Evolutionary conservation across 176 grass and related monocot genomes (phyloP).

Genomic region (Alloteropsis semialata): DNA sequence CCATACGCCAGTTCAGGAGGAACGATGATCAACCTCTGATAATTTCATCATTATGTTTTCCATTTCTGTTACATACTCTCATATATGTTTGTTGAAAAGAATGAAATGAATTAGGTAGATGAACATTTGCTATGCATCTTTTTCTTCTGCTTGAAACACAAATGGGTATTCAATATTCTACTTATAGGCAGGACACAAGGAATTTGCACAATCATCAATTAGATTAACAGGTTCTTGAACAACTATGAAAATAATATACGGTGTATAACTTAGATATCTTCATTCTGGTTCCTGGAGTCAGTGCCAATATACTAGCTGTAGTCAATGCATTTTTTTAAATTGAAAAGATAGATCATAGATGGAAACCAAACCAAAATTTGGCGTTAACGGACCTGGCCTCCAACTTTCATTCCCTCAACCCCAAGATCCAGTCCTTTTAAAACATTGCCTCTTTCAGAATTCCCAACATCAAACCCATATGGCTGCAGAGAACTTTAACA

Average conservation of each 20-base stretch:
- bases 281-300: neutral
- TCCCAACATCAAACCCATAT: constrained; percentile 92
- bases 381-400: constrained; percentile 68
- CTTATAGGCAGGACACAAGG: neutral
- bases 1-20: constrained; percentile 89
- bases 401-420: constrained; percentile 93
- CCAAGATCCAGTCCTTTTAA: constrained; percentile 96
- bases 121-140: neutral
- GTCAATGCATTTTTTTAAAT: neutral
- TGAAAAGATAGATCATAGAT: neutral
- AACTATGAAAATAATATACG: neutral
- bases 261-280: constrained; percentile 6
- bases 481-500: constrained; percentile 60
- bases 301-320: neutral
- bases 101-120: neutral
- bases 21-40: constrained; percentile 88
- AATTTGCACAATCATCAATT: constrained; percentile 1
- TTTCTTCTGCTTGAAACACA: neutral
- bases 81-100: neutral
- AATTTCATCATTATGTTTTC: constrained; percentile 28
- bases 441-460: constrained; percentile 89
- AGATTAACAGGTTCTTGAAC: neutral
- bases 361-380: constrained; percentile 1
- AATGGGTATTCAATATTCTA: neutral
- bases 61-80: neutral